Base-by-base conservation (phyloP, 805 yeast species). In the Yarrowia yakushimensis region DNA sequence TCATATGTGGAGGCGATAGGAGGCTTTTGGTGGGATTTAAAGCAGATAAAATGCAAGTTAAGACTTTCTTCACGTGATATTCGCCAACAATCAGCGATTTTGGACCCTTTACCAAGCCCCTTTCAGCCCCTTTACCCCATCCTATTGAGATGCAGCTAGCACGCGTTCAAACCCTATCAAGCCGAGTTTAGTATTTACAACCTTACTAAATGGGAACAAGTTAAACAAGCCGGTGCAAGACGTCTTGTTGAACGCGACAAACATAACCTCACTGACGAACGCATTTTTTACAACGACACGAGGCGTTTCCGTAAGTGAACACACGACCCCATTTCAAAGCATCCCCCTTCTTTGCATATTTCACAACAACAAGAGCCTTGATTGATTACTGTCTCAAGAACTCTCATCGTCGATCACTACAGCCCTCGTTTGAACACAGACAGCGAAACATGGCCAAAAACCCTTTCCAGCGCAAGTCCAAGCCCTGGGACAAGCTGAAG, bases 401-500 rank as follows among this genome's bases (percentile, higher is more conserved):
- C 11, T 11, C 15, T 9, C 43, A 23, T 5, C 45, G 23, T 22
- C 8, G 15, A 42, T 27, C 48, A 25, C 48, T 17, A 27, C 31
- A 27, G 6, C 37, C 11, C 20, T 4, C 10, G 20, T 15, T n/a
- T 33, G 20, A 33, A 17, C 22, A 10, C 41, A 17, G 13, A 36
- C 41, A 36, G 23, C 12, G 23, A 36, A 8, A 11, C n/a, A 46
- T 48, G 57, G 31, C 59, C n/a, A 22, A 36, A 18, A 52, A 52
- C 11, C 59, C 59, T 2, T 52, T 52, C 25, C 59, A 52, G 20
- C 31, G 59, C 10, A 52, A 36, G 33, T 20, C 57, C 28, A 52
- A 52, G 59, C 59, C 59, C 17, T 52, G 59, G 59, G 59, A 52
- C 43, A 52, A 34, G 43, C 57, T 34, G 42, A 52, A 52, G 33